These are phyloP conservation scores for Aspergillus amoenus DNA, from an alignment of 2,329 filamentous ascomycete genomes.

Conservation along the genomic window DNA sequence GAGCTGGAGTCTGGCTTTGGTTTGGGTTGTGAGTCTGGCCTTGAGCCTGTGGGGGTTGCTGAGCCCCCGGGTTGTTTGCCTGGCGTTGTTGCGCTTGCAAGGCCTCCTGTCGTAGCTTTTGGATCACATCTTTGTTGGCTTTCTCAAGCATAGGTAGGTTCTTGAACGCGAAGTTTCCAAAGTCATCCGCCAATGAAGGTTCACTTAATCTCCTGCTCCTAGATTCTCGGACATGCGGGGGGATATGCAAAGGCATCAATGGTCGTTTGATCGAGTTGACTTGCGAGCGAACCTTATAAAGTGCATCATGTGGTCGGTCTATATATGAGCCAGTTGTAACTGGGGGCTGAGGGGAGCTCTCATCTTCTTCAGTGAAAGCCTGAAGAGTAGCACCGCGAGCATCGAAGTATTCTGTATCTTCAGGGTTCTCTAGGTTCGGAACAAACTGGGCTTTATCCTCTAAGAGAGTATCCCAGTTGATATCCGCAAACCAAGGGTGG, in stretches of 20 bases:
- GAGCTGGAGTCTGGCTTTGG: not conserved
- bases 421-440: slow-evolving; percentile 85
- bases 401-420: slow-evolving; percentile 98
- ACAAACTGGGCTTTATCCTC: slow-evolving; percentile 96
- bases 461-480: slow-evolving; percentile 88
- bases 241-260: slow-evolving; percentile 93
- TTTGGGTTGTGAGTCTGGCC: not conserved
- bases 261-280: slow-evolving; percentile 85
- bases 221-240: slow-evolving; percentile 89
- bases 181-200: slow-evolving; percentile 84
- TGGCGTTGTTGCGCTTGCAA: slow-evolving; percentile 66
- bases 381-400: slow-evolving; percentile 85
- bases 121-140: slow-evolving; percentile 97
- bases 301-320: slow-evolving; percentile 89
- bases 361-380: slow-evolving; percentile 90
- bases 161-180: slow-evolving; percentile 95
- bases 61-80: slow-evolving; percentile 27
- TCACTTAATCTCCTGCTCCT: slow-evolving; percentile 88
- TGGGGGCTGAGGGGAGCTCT: slow-evolving; percentile 69
- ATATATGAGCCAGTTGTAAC: slow-evolving; percentile 73
- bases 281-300: slow-evolving; percentile 85
- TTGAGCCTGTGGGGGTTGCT: slow-evolving; percentile 23
- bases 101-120: slow-evolving; percentile 89
- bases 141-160: slow-evolving; percentile 95
- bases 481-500: slow-evolving; percentile 82